A percentile compares a stretch with the other conserved stretches of the same genome.
Evolutionary conservation across 805 yeast genomes (phyloP).

Genomic region (Phaffomyces antillensis): DNA sequence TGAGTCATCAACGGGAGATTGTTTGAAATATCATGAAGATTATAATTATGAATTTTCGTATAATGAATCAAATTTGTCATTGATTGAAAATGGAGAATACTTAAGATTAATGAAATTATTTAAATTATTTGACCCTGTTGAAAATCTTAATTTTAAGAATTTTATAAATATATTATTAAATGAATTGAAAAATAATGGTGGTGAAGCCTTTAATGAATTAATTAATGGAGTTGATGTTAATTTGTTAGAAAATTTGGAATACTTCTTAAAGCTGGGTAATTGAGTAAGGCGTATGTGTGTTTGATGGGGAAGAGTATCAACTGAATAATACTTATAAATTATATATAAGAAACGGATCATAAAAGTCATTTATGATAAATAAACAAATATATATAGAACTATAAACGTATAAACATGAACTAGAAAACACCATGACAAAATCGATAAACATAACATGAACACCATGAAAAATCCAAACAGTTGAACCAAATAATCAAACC

Average conservation of each 20-base stretch:
- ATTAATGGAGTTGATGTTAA: constrained; percentile 10
- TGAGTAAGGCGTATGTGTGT: not conserved
- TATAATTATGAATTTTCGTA: constrained; percentile 26
- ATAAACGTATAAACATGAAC: too few relatives aligned
- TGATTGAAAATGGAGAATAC: constrained; percentile 35
- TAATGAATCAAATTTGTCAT: constrained; percentile 14
- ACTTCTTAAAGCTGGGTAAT: constrained; percentile 11
- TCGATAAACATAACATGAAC: too few relatives aligned
- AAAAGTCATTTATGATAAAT: not conserved
- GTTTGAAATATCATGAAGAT: constrained; percentile 42
- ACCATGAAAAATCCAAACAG: too few relatives aligned
- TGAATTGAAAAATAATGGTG: constrained; percentile 8
- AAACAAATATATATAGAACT: not conserved
- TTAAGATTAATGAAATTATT: constrained; percentile 32
- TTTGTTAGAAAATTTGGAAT: constrained; percentile 20
- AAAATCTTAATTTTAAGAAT: constrained; percentile 41
- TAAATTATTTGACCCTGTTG: constrained; percentile 43
- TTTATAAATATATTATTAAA: constrained; percentile 30
- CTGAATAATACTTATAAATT: too few relatives aligned
- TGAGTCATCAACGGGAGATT: constrained; percentile 51
- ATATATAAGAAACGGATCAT: too few relatives aligned
- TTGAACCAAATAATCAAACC: too few relatives aligned
- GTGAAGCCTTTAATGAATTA: constrained; percentile 6
- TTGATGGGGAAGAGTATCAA: not conserved
- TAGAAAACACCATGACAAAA: too few relatives aligned